Percentiles rank a stretch among this genome's conserved stretches.
Conservation (phyloP, 2,329 filamentous ascomycete genomes). For the Penicillium sp. region DNA sequence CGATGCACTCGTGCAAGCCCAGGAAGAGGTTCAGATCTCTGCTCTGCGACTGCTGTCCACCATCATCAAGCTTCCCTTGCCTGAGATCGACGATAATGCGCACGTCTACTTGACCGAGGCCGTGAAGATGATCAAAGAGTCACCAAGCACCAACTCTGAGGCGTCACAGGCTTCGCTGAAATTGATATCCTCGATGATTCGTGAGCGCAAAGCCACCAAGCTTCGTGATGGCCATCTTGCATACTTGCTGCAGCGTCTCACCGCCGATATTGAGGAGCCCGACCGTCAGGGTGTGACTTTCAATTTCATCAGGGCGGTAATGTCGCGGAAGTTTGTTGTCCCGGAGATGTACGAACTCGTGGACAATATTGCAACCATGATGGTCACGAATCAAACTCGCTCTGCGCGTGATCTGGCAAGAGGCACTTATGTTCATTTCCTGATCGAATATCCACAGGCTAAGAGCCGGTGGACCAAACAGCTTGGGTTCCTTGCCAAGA, state of each 20-base stretch:
- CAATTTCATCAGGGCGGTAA: slow-evolving; percentile 82
- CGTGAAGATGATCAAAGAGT: slow-evolving; percentile 69
- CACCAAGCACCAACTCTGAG: slow-evolving; percentile 73
- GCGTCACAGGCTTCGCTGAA: slow-evolving; percentile 84
- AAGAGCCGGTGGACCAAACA: slow-evolving; percentile 86
- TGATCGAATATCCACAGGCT: slow-evolving; percentile 89
- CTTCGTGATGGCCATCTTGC: slow-evolving; percentile 79
- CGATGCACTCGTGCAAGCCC: slow-evolving; percentile 73
- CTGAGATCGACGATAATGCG: slow-evolving; percentile 61
- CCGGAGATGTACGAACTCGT: slow-evolving; percentile 85
- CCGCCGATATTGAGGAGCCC: slow-evolving; percentile 85
- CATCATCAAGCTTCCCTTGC: slow-evolving; percentile 76
- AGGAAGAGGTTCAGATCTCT: slow-evolving; percentile 89
- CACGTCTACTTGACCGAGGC: slow-evolving; percentile 81
- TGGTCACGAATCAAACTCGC: slow-evolving; percentile 92
- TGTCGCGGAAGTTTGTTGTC: slow-evolving; percentile 79
- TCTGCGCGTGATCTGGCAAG: slow-evolving; percentile 81
- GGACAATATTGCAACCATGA: slow-evolving; percentile 81
- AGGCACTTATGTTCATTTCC: slow-evolving; percentile 87
- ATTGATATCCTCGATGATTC: slow-evolving; percentile 74
- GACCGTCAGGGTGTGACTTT: slow-evolving; percentile 90
- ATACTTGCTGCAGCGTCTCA: slow-evolving; percentile 72
- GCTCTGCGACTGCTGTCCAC: slow-evolving; percentile 78
- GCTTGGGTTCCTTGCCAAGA: slow-evolving; percentile 79
- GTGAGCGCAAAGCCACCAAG: slow-evolving; percentile 68